A percentile compares a stretch with the other conserved stretches of the same genome.
Evolutionary conservation across 371 early-diverging fungal species (phyloP).

Genomic region (Mucor saturninus): DNA sequence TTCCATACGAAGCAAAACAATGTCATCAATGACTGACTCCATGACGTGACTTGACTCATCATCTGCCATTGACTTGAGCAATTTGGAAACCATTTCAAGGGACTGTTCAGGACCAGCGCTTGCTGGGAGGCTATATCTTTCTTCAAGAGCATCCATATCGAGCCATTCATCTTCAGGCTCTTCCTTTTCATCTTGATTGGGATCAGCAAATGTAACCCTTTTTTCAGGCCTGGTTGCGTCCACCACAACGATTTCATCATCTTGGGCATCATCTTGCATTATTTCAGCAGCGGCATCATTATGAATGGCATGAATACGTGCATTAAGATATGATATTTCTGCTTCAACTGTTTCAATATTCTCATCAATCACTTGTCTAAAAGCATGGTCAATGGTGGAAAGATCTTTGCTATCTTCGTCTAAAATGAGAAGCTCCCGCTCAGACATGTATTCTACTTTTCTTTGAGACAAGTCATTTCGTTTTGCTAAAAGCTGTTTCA

Average conservation of each 20-base stretch:
- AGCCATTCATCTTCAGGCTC: slow-evolving; percentile 28
- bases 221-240: slow-evolving; percentile 29
- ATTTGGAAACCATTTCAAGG: slow-evolving; percentile 56
- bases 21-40: slow-evolving; percentile 73
- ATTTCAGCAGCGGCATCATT: slow-evolving; percentile 66
- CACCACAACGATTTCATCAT: slow-evolving; percentile 18
- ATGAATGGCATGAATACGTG: slow-evolving; percentile 70
- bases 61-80: slow-evolving; percentile 65
- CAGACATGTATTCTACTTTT: slow-evolving; percentile 65
- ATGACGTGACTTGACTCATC: slow-evolving; percentile 68
- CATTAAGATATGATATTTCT: slow-evolving; percentile 76
- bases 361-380: slow-evolving; percentile 78
- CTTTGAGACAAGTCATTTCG: slow-evolving; percentile 66
- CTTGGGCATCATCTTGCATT: slow-evolving; percentile 51
- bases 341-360: slow-evolving; percentile 82
- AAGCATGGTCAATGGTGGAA: slow-evolving; percentile 49
- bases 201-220: slow-evolving; percentile 48
- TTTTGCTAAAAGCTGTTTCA: slow-evolving; percentile 47
- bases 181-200: slow-evolving; percentile 4
- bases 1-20: slow-evolving; percentile 65
- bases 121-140: slow-evolving; percentile 46
- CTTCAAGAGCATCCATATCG: slow-evolving; percentile 49
- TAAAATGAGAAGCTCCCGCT: slow-evolving; percentile 66
- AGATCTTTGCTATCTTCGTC: slow-evolving; percentile 43
- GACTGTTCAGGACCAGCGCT: slow-evolving; percentile 50